Evolutionary conservation across 805 yeast genomes (phyloP), one percentile per base, ranked within the genome.

Genomic region (Saccharomycopsis sp.): DNA sequence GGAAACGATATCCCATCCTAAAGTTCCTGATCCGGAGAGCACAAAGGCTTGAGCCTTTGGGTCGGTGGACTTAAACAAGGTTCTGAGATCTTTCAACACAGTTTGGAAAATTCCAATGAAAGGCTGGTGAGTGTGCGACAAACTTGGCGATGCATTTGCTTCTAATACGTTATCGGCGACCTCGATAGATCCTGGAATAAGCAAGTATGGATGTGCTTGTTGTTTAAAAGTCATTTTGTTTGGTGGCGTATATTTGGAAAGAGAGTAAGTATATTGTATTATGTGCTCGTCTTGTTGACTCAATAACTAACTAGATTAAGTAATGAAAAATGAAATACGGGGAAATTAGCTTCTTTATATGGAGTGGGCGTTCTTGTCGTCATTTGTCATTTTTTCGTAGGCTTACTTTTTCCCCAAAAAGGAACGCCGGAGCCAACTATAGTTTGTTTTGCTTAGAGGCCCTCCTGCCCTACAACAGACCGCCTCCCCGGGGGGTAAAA

Each of bases 1-100:
- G 24, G 86, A 96, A 49, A 83, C 85, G 62, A 92, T 75, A 68
- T 92, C 98, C 97, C 97, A 92, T 42, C 98, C 98, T 49, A 92
- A 78, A 20, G 97, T 90, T 59, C 98, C 98, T 1, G 96, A 86
- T 50, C 97, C 98, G 2, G 94, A 79, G 58, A 93, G 69, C 15
- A 93, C 88, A 61, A 88, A 78, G 5, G 92, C 89, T 74, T 89
- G 97, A 42, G 94, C 81, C n/a, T 73, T 69, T 14, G 81, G 71
- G 66, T 80, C 83, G 25, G 82, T 74, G 29, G 93, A 84, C 68
- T 85, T 80, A 80, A 92, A 92, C 64, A 93, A 72, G 64, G 76
- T 78, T 66, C 97, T 82, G 65, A 89, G 78, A 70, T 84, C 82
- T 66, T 77, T 72, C 67, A 93, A 78, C 15, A 81, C 86, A 19